phyloP scores from a whole-genome alignment of 805 yeast genomes.

The Saturnispora kantuleensis region DNA sequence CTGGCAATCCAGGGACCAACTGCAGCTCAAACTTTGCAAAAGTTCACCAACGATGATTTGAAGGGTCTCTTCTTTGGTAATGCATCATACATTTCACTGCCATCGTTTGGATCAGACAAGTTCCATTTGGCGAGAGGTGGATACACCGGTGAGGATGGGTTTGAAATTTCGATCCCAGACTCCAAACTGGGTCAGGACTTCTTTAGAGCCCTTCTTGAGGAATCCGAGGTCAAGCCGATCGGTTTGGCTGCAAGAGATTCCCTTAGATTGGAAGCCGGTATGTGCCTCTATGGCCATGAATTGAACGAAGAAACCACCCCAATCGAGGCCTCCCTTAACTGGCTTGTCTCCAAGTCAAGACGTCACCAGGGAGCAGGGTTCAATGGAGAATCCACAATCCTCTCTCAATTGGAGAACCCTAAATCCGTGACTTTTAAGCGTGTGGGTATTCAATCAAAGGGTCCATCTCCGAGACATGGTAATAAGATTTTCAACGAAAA shows the following conservation, averaged over 20 bases:
- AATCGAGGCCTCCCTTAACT: constrained; percentile 76
- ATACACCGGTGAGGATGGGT: constrained; percentile 98
- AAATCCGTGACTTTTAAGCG: constrained; percentile 54
- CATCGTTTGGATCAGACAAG: constrained; percentile 32
- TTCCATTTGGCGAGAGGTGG: constrained; percentile 91
- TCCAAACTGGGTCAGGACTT: constrained; percentile 45
- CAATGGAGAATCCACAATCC: constrained; percentile 67
- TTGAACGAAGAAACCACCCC: constrained; percentile 74
- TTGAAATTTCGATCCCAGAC: constrained; percentile 75
- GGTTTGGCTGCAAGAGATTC: constrained; percentile 99
- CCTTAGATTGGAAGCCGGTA: constrained; percentile 90
- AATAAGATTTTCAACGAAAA: constrained; percentile 48
- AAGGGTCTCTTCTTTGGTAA: constrained; percentile 65
- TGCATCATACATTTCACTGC: constrained; percentile 37
- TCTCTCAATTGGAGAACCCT: constrained; percentile 54
- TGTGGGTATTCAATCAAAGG: constrained; percentile 65
- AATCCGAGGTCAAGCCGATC: constrained; percentile 60
- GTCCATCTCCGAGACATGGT: constrained; percentile 91
- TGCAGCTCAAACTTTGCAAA: constrained; percentile 58
- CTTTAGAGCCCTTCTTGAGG: constrained; percentile 48
- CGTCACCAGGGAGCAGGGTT: constrained; percentile 44
- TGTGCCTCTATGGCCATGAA: constrained; percentile 96
- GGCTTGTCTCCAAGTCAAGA: constrained; percentile 82
- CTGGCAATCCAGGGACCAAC: constrained; percentile 91
- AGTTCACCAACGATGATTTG: constrained; percentile 51